These are phyloP conservation scores for Aegilops bicornis DNA, from an alignment of 176 grass and related monocot species.

Conservation along the genomic window DNA sequence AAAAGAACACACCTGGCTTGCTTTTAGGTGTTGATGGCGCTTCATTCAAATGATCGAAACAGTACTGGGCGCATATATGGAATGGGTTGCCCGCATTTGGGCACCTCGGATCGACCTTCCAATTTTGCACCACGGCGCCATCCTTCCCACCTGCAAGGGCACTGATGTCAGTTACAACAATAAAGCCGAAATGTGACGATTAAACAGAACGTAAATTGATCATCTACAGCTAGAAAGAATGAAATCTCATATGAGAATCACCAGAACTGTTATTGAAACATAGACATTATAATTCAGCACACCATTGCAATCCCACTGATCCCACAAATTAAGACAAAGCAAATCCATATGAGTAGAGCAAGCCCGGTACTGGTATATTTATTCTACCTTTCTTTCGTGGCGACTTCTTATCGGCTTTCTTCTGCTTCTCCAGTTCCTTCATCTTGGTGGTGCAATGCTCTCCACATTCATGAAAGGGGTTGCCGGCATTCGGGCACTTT, in stretches of 20 bases:
- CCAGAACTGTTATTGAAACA: background rate
- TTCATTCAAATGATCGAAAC: conserved; percentile 54
- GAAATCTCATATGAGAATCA: background rate
- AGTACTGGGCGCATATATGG: conserved; percentile 76
- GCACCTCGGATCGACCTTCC: conserved; percentile 75
- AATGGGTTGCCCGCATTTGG: conserved; percentile 79
- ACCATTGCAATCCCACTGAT: background rate
- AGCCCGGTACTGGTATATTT: background rate
- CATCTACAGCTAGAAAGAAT: background rate
- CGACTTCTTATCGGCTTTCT: conserved; percentile 9
- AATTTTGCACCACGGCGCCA: background rate
- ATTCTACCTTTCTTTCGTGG: conserved; percentile 34
- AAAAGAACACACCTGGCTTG: conserved; percentile 43
- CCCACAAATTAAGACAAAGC: background rate
- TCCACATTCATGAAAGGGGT: conserved; percentile 74
- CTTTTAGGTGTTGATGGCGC: conserved; percentile 2
- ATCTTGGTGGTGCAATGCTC: conserved; percentile 55
- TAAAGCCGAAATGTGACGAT: background rate
- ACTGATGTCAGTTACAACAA: background rate
- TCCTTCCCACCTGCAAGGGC: conserved; percentile 26
- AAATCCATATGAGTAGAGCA: background rate
- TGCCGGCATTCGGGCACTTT: conserved; percentile 56
- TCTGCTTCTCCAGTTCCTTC: conserved; percentile 33
- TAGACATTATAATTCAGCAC: background rate
- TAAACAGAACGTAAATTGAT: background rate